These are phyloP conservation scores for Casaregolazyma lundiana DNA, from an alignment of 1,139 yeast species.

Conservation along the genomic window DNA sequence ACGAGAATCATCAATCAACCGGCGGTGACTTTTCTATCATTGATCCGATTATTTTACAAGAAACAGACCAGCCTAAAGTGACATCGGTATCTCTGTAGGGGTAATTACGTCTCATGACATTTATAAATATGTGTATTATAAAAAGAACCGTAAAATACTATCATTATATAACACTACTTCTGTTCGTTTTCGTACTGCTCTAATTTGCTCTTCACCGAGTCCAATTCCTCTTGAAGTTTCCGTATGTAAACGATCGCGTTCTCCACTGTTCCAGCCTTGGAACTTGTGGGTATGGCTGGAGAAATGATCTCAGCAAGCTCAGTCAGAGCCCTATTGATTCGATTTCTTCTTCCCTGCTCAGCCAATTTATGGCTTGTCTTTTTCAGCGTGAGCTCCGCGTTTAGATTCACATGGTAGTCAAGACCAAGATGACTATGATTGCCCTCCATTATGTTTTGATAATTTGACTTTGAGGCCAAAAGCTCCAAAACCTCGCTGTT, in stretches of 20 bases:
- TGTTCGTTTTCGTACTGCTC: constrained; percentile 13
- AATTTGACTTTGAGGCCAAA: constrained; percentile 39
- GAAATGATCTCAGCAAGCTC: constrained; percentile 71
- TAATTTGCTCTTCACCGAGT: constrained; percentile 29
- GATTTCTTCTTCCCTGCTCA: constrained; percentile 90
- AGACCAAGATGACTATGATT: constrained; percentile 39
- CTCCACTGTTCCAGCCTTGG: constrained; percentile 93
- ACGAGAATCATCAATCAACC: background rate
- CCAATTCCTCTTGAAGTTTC: constrained; percentile 46
- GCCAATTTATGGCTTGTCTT: constrained; percentile 84
- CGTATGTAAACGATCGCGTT: constrained; percentile 70
- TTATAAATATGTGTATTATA: background rate
- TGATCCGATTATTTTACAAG: constrained; percentile 7
- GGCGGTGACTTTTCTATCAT: constrained; percentile 5
- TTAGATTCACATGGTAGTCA: constrained; percentile 37
- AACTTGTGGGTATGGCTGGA: constrained; percentile 51
- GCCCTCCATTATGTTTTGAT: constrained; percentile 43
- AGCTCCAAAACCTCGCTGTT: constrained; percentile 29
- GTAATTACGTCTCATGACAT: background rate
- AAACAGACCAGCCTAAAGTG: background rate
- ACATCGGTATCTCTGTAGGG: background rate
- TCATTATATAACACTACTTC: background rate
- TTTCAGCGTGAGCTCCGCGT: constrained; percentile 38
- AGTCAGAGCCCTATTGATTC: constrained; percentile 81
- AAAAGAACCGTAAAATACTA: background rate